phyloP scores from a whole-genome alignment of 2,329 filamentous ascomycete species.

The Colletotrichum ledebouriae region DNA sequence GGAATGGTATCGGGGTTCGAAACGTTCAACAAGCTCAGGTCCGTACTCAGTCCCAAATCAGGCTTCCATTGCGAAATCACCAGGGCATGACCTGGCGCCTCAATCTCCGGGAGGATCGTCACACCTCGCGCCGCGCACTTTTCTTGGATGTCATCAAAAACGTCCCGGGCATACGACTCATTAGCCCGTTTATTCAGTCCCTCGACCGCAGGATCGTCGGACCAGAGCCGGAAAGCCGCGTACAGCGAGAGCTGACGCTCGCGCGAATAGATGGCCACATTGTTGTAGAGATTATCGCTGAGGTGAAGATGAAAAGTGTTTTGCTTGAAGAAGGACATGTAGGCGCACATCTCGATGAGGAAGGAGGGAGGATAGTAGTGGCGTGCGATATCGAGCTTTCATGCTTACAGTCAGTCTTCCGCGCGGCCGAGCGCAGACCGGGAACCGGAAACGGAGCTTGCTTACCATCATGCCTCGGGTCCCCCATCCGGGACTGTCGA shows the following conservation, averaged over 20 bases:
- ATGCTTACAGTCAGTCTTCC: neutral
- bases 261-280: conserved; percentile 61
- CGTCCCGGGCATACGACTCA: conserved; percentile 65
- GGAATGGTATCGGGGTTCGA: conserved; percentile 65
- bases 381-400: conserved; percentile 63
- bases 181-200: conserved; percentile 65
- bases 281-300: conserved; percentile 69
- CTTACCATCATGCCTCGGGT: conserved; percentile 59
- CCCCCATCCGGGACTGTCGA: conserved; percentile 65
- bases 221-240: conserved; percentile 67
- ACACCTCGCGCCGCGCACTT: conserved; percentile 68
- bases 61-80: conserved; percentile 72
- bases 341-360: conserved; percentile 69
- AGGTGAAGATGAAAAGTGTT: conserved; percentile 71
- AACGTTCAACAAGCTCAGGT: conserved; percentile 61
- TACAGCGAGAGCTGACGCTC: conserved; percentile 64
- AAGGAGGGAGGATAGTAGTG: conserved; percentile 69
- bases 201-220: conserved; percentile 59
- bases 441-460: neutral
- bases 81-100: conserved; percentile 69
- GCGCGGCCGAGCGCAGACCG: neutral
- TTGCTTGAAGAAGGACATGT: conserved; percentile 73
- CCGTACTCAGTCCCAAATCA: conserved; percentile 61
- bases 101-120: conserved; percentile 71
- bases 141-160: conserved; percentile 66